Evolutionary conservation across 2,329 filamentous ascomycete species (phyloP).

Genomic region (Colletotrichum graminicola): DNA sequence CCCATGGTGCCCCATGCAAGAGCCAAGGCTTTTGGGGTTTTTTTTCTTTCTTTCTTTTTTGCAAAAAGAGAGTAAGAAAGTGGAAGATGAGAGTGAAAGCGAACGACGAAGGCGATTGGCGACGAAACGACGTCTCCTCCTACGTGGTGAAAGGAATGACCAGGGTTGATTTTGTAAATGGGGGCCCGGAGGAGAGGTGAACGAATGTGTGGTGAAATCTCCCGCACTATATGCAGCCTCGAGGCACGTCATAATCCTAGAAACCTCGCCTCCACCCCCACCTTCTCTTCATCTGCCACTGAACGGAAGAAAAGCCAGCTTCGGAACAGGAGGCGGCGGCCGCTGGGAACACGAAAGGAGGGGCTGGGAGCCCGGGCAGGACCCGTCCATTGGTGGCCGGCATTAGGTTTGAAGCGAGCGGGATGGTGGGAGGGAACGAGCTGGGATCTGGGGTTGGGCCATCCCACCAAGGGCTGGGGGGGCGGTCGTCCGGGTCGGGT

Average conservation of each 20-base stretch:
- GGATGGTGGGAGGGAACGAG: slow-evolving; percentile 6
- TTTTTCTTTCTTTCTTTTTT: too few species aligned
- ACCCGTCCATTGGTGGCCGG: background rate
- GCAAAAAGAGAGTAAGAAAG: background rate
- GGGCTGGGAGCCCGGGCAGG: background rate
- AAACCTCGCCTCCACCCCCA: too few species aligned
- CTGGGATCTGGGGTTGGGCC: slow-evolving; percentile 13
- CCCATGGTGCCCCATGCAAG: background rate
- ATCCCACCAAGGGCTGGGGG: background rate
- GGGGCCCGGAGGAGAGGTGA: background rate
- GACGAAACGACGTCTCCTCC: background rate
- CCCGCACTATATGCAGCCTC: background rate
- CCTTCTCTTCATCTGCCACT: background rate
- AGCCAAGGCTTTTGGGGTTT: background rate
- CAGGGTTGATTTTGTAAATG: background rate
- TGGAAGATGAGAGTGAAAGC: background rate
- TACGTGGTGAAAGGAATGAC: background rate
- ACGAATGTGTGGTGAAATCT: background rate
- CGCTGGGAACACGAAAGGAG: slow-evolving; percentile 5
- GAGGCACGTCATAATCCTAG: background rate
- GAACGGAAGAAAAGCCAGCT: background rate
- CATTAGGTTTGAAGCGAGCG: background rate
- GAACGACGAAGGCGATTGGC: background rate
- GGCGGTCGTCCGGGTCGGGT: slow-evolving; percentile 30
- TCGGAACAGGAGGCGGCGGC: background rate